These are phyloP conservation scores for Aspergillus sp. DNA, from an alignment of 2,329 filamentous ascomycete genomes.

Conservation along the genomic window DNA sequence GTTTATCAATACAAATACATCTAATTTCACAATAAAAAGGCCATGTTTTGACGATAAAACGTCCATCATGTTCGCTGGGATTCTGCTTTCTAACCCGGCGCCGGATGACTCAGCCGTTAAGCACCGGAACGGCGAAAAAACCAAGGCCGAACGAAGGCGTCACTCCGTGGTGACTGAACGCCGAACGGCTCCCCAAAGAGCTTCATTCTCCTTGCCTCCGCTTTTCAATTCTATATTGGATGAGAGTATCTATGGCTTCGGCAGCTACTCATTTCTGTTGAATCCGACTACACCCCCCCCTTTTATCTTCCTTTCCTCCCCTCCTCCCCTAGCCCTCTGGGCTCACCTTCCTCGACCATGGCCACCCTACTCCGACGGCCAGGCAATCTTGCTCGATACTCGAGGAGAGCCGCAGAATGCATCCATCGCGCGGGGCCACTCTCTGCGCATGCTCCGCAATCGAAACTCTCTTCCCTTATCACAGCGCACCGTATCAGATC, in stretches of 20 bases:
- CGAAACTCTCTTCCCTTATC: constrained; percentile 34
- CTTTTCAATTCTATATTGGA: constrained; percentile 8
- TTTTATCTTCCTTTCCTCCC: no score
- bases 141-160: constrained; percentile 16
- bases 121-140: constrained; percentile 26
- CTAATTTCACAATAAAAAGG: no score
- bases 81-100: constrained; percentile 6
- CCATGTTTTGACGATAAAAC: background rate
- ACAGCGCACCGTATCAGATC: constrained; percentile 29
- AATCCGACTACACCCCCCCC: constrained; percentile 17
- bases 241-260: constrained; percentile 24
- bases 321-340: constrained; percentile 23
- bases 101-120: constrained; percentile 28
- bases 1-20: no score
- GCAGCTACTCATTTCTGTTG: constrained; percentile 13
- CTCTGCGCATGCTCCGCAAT: constrained; percentile 34
- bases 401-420: constrained; percentile 52
- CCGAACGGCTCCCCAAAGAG: constrained; percentile 16
- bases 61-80: constrained; percentile 5
- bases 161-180: constrained; percentile 2
- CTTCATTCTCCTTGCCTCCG: constrained; percentile 13
- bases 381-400: constrained; percentile 61
- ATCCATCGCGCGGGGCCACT: constrained; percentile 46
- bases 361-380: constrained; percentile 63
- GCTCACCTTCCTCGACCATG: constrained; percentile 49